Percentiles rank a stretch among this genome's conserved stretches.
These are phyloP conservation scores for Fomitopsis betulina DNA, from an alignment of 1,284 basidiomycete species.

Conservation along the genomic window DNA sequence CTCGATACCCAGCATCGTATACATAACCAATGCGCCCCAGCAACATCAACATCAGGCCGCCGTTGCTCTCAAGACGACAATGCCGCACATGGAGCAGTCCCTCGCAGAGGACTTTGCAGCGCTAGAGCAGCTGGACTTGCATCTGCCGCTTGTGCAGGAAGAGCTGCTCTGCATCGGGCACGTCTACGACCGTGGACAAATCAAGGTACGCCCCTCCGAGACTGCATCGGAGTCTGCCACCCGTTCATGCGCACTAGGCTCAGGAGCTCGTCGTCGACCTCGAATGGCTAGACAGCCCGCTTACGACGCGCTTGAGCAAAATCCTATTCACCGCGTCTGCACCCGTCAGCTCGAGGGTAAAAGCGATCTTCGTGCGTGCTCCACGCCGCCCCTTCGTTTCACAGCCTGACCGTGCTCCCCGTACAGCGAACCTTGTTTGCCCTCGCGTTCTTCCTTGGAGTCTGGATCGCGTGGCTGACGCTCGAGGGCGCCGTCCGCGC, in stretches of 20 bases:
- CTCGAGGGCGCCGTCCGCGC: constrained; percentile 64
- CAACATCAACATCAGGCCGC: neutral
- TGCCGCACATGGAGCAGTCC: neutral
- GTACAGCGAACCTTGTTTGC: neutral
- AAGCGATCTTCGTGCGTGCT: neutral
- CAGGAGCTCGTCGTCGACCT: neutral
- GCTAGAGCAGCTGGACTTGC: neutral
- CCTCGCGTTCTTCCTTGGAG: neutral
- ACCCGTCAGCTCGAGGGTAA: neutral
- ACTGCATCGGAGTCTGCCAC: neutral
- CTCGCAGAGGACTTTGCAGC: neutral
- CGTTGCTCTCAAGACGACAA: neutral
- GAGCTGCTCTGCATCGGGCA: neutral
- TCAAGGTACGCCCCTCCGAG: neutral
- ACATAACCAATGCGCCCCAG: neutral
- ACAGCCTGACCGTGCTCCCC: neutral
- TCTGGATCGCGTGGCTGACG: constrained; percentile 47
- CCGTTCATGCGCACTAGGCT: neutral
- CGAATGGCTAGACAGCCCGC: neutral
- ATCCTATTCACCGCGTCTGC: neutral
- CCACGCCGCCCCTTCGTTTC: neutral
- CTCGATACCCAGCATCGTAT: neutral
- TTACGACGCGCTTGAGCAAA: neutral
- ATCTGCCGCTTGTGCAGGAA: neutral
- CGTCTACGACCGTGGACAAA: neutral